A percentile compares a stretch with the other conserved stretches of the same genome.
Conservation (phyloP, 2,329 filamentous ascomycete genomes). For the Paecilomyces niveus region DNA sequence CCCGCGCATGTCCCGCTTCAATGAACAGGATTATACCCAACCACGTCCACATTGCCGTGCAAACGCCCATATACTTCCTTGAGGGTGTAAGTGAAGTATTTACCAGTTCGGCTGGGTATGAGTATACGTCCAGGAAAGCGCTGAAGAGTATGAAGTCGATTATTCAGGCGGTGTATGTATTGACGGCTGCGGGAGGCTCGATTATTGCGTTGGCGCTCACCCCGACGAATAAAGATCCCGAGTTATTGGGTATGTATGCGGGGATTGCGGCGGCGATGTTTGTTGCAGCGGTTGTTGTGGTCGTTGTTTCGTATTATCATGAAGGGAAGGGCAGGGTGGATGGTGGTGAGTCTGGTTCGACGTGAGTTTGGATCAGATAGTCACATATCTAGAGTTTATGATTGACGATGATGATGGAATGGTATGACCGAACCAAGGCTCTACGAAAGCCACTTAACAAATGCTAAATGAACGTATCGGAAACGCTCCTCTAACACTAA, state of each 20-base stretch:
- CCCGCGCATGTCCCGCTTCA: constrained; percentile 23
- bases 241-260: background rate
- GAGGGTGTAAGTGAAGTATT: constrained; percentile 38
- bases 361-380: too few species aligned
- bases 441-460: too few species aligned
- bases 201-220: background rate
- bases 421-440: too few species aligned
- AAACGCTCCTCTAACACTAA: too few species aligned
- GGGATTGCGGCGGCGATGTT: background rate
- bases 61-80: constrained; percentile 35
- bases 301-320: background rate
- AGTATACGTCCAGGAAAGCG: constrained; percentile 39
- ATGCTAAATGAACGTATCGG: too few species aligned
- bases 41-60: constrained; percentile 31
- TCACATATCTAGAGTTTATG: too few species aligned
- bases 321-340: background rate
- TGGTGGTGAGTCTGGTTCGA: too few species aligned
- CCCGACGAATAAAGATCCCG: background rate
- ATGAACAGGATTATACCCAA: constrained; percentile 15
- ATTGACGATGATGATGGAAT: too few species aligned
- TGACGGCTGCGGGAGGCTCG: background rate
- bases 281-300: background rate
- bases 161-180: background rate
- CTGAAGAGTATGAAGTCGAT: constrained; percentile 30
- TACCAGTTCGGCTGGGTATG: constrained; percentile 33